Evolutionary conservation across 2,329 filamentous ascomycete genomes (phyloP), one percentile per base, ranked within the genome.

Genomic region (Penicillium griseofulvum): DNA sequence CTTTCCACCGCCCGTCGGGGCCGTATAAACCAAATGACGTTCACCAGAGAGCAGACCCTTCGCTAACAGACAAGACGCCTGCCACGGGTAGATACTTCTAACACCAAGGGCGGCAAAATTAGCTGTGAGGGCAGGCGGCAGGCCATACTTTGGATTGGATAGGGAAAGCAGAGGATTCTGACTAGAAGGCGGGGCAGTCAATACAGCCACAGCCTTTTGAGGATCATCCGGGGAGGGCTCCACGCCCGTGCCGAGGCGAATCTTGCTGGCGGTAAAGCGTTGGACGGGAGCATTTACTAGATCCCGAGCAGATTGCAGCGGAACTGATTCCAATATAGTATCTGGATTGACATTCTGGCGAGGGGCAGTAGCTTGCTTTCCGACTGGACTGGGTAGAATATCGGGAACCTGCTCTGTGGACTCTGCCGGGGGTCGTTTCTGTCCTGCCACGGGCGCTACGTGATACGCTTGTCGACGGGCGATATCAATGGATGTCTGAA

Each of bases 1-100:
- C 72, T 91, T 91, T 16, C 89, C 89, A 38, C 88, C 88, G 5
- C 88, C 88, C 0, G 89, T 91, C 0, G 89, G 89, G 8, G 89
- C 89, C 41, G 86, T 89, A 67, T 91, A 92, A n/a, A 91, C 86
- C 10, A 92, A 77, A 63, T 90, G 91, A 59, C 80, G 83, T 48
- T 83, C 77, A 16, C 88, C 88, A 6, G 76, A 71, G 12, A 92
- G 76, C 17, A 91, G 77, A 0, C 87, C 87, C 4, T 83, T 84
- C 0, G 85, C 84, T 50, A 87, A 77, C 8, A 92, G 78, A 65
- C 89, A 92, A 54, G 86, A 84, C 48, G 87, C 87, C 71, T 91
- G 89, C 89, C 89, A 92, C 2, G 87, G 86, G 64, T 91, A 91
- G 56, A 91, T 91, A 60, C 81, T 82, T 38, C 78, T 81, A 53